Conservation (phyloP, 139 green algal genomes). For the Chlamydomonas sp. region DNA sequence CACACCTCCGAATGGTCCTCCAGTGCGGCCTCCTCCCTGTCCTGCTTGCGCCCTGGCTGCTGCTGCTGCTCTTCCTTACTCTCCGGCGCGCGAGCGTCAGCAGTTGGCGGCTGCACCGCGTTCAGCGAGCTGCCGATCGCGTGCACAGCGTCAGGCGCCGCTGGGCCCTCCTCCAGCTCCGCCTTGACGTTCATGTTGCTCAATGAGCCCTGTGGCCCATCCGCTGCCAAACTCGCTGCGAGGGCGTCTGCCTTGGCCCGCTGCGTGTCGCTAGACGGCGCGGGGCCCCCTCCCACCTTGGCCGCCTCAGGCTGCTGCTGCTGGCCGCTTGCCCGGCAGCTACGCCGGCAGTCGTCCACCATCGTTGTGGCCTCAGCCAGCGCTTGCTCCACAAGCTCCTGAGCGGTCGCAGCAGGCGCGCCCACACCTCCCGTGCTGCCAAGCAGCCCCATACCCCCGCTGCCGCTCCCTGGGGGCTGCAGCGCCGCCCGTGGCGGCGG, state of each 20-base stretch:
- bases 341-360: constrained; percentile 20
- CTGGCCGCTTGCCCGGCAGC: neutral
- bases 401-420: neutral
- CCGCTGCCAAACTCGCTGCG: too few species aligned
- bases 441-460: neutral
- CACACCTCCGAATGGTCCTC: constrained; percentile 24
- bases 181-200: too few species aligned
- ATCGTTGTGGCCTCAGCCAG: constrained; percentile 30
- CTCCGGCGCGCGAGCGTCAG: neutral
- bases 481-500: neutral
- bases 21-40: constrained; percentile 4
- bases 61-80: neutral
- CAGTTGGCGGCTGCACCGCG: too few species aligned
- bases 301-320: neutral
- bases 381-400: constrained; percentile 5
- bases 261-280: too few species aligned
- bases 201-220: too few species aligned
- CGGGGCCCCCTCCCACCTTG: too few species aligned
- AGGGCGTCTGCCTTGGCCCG: too few species aligned
- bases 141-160: too few species aligned
- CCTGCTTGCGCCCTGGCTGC: neutral
- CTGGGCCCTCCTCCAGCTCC: too few species aligned
- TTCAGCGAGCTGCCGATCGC: too few species aligned
- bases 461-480: neutral
- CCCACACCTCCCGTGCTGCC: neutral